A percentile compares a stretch with the other conserved stretches of the same genome.
phyloP scores from a whole-genome alignment of 495 filamentous ascomycete genomes.

The Apiosordaria backusii region DNA sequence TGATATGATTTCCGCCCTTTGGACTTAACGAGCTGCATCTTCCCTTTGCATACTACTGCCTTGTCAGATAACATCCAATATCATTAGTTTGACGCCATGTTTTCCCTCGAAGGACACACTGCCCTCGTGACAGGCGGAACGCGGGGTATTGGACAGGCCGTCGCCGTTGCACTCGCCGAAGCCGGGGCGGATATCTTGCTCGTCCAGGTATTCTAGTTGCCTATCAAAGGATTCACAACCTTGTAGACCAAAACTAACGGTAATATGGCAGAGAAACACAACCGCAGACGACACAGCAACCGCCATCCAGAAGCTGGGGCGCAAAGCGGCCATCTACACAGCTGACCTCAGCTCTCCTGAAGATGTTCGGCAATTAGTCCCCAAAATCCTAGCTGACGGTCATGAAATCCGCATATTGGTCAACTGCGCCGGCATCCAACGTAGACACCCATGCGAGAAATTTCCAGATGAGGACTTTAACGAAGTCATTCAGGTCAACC shows the following conservation, averaged over 20 bases:
- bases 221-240: no score
- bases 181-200: slow-evolving; percentile 80
- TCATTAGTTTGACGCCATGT: slow-evolving; percentile 31
- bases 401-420: slow-evolving; percentile 68
- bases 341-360: slow-evolving; percentile 65
- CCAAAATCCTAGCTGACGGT: slow-evolving; percentile 56
- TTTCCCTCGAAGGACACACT: slow-evolving; percentile 63
- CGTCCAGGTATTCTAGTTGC: slow-evolving; percentile 60
- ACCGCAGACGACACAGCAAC: slow-evolving; percentile 61
- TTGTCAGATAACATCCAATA: no score
- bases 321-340: slow-evolving; percentile 64
- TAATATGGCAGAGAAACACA: slow-evolving; percentile 56
- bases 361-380: slow-evolving; percentile 59
- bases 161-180: slow-evolving; percentile 77
- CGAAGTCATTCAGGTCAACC: slow-evolving; percentile 82
- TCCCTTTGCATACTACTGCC: not conserved
- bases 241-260: no score
- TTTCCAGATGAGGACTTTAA: slow-evolving; percentile 86
- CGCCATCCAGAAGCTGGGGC: slow-evolving; percentile 60
- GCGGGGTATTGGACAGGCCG: slow-evolving; percentile 80
- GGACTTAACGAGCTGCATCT: not conserved
- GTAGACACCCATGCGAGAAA: slow-evolving; percentile 67
- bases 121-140: slow-evolving; percentile 86
- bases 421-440: slow-evolving; percentile 84
- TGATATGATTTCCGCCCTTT: not conserved